Evolutionary conservation across 208 protist species (phyloP), one percentile per base, ranked within the genome.

Genomic region (Trypanosoma scelopori): DNA sequence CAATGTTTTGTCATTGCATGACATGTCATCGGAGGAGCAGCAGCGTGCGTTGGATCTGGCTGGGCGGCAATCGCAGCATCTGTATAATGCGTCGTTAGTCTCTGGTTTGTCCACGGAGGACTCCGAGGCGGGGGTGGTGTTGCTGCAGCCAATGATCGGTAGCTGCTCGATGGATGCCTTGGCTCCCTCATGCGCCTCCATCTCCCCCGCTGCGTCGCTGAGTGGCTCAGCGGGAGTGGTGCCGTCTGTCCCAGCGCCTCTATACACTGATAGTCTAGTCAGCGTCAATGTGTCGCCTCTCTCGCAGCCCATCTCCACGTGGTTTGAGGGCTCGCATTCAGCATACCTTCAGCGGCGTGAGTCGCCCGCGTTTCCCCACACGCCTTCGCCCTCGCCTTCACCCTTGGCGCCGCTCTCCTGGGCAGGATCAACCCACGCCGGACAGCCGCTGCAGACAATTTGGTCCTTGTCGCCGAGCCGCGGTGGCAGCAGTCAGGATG

Each of bases 231-330:
- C n/a, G n/a, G n/a, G n/a, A n/a, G n/a, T n/a, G n/a, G n/a, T n/a
- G n/a, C 9, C 25, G 13, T 35, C 51, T 48, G 53, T 30, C 56
- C 49, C 37, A 55, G 41, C 55, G 48, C 23, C 39, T 47, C 32
- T 59, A 13, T 23, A 28, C 5, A 15, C 18, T 0, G 67, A 65
- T 13, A 82, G 76, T 46, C 9, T 69, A 13, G 55, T 61, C 41
- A 81, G 75, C 25, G 55, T 82, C 23, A 69, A 64, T 16, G 60
- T 85, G 5, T 82, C 76, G 0, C 80, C 80, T 3, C 71, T 79
- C 39, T 85, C 80, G 4, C 71, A 69, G n/a, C 69, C 75, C 39
- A 51, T 74, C 42, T 82, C 80, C 13, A 22, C 37, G 27, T 51
- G n/a, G 28, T 12, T 23, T 37, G 72, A 53, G 51, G 66, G 46